Evolutionary conservation across 1,284 basidiomycete genomes (phyloP), one percentile per base, ranked within the genome.

Genomic region (Papiliotrema fonsecae): DNA sequence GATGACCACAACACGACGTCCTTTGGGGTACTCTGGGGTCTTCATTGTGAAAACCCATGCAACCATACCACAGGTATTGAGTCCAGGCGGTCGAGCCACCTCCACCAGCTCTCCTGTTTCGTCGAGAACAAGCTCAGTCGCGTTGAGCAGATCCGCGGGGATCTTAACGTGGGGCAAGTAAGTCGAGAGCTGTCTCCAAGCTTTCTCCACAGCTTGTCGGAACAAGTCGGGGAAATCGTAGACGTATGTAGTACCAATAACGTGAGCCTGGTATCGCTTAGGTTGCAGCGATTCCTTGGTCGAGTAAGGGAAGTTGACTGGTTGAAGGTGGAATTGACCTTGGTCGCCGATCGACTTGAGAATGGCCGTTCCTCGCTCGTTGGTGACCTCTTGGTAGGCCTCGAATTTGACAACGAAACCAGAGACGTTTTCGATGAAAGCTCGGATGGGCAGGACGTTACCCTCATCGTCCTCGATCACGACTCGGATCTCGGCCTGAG

Each of bases 201-300:
- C 81, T 65, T 93, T 90, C 67, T 92, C 88, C 54, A 97, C 78
- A 6, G 94, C 91, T 77, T 98, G 97, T 44, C 91, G 86, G 79
- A 98, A 97, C 51, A 98, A 82, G 67, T 97, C 94, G 42, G 96
- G 92, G 84, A 98, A 97, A 77, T 98, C 96, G 77, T 98, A 93
- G 36, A 88, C 93, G 69, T 98, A 99, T 42, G 94, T 98, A 27
- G 96, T 99, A 53, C 96, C 94, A 57, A 97, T 86, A 50, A 96
- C 83, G 74, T 98, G 96, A n/a, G 96, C 96, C 69, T 97, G 93
- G 78, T 97, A 97, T 62, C 96, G 91, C 73, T 96, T 93, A 49
- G 94, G 93, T 75, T 99, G 96, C 46, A 98, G 79, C n/a, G 92
- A 97, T 72, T 97, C 93, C 77, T 97, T 98, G 52, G 94, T 97